Conservation (phyloP, 306 rosid species). For the Myrica gale region DNA sequence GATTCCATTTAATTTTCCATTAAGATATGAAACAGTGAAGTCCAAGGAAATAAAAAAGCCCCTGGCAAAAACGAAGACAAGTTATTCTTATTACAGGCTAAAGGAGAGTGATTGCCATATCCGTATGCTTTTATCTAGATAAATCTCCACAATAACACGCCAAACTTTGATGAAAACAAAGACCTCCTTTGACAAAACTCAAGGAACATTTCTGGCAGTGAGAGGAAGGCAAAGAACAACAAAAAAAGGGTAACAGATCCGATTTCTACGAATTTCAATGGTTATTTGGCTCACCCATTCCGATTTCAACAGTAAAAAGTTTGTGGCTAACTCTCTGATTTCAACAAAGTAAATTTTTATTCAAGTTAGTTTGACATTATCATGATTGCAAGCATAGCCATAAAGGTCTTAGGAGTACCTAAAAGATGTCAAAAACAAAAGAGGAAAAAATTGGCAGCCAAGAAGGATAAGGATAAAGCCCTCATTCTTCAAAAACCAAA, state of each 20-base stretch:
- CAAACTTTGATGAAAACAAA: neutral
- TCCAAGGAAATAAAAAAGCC: too few relatives aligned
- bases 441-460: neutral
- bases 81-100: neutral
- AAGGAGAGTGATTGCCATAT: neutral
- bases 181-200: neutral
- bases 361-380: neutral
- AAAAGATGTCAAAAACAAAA: neutral
- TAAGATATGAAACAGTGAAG: neutral
- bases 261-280: neutral
- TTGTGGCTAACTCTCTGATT: neutral
- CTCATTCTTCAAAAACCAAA: neutral
- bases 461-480: neutral
- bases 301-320: neutral
- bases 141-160: neutral
- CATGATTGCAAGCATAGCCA: neutral
- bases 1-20: neutral
- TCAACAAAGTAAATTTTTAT: neutral
- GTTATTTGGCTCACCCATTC: too few relatives aligned
- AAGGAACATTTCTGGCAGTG: neutral
- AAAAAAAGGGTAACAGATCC: neutral
- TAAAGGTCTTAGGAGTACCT: neutral
- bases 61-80: neutral
- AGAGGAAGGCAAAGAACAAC: neutral
- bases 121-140: neutral